phyloP scores from a whole-genome alignment of 306 rosid genomes.

The Luffa acutangula region DNA sequence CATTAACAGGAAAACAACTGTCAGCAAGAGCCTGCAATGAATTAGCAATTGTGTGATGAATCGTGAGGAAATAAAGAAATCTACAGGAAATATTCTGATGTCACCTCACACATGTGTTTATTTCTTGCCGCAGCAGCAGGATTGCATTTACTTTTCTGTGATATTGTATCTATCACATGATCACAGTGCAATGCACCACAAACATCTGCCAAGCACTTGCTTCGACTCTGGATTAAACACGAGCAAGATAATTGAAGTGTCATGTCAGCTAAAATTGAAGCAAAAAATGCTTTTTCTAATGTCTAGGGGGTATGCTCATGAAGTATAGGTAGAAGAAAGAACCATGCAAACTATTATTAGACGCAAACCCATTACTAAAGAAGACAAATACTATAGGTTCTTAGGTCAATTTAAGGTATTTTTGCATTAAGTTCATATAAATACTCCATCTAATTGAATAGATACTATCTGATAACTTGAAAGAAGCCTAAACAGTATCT shows the following conservation, averaged over 20 bases:
- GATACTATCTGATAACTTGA: not conserved
- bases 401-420: not conserved
- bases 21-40: slow-evolving; percentile 63
- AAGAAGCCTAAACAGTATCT: not conserved
- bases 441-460: not conserved
- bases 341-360: not conserved
- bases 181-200: slow-evolving; percentile 96
- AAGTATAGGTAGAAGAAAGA: not conserved
- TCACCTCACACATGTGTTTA: slow-evolving; percentile 87
- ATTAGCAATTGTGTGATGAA: not conserved
- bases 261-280: not conserved
- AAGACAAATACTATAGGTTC: not conserved
- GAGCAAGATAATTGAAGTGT: not conserved
- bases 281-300: not conserved
- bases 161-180: slow-evolving; percentile 33
- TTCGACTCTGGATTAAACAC: slow-evolving; percentile 42
- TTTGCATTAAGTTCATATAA: not conserved
- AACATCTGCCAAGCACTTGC: slow-evolving; percentile 84
- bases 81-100: slow-evolving; percentile 10
- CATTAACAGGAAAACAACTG: slow-evolving; percentile 59
- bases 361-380: not conserved
- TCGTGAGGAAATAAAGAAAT: not conserved
- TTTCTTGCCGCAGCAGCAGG: slow-evolving; percentile 74
- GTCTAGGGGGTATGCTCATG: not conserved
- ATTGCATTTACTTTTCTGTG: slow-evolving; percentile 64